These are phyloP conservation scores for Trichophyton verrucosum DNA, from an alignment of 2,329 filamentous ascomycete species.

Conservation along the genomic window DNA sequence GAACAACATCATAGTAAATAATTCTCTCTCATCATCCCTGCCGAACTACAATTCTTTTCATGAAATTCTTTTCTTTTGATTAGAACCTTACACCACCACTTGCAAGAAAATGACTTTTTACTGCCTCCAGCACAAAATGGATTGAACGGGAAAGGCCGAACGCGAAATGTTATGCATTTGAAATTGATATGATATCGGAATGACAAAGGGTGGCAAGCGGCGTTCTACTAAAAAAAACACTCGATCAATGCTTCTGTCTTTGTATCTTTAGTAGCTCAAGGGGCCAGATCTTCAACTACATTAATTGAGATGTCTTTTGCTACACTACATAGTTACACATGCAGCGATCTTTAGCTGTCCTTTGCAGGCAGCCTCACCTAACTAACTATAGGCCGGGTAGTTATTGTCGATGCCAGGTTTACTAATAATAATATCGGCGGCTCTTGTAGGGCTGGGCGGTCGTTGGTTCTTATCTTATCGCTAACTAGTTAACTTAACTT, in stretches of 20 bases:
- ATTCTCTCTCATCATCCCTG: neutral
- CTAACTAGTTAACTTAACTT: too few relatives aligned
- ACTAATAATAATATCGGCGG: neutral
- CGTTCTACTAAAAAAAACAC: neutral
- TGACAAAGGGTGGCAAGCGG: neutral
- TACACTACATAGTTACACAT: neutral
- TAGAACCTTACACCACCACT: neutral
- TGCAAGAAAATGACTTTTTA: neutral
- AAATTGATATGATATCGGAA: conserved; percentile 1
- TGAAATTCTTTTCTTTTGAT: neutral
- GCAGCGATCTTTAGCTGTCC: neutral
- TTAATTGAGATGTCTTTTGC: neutral
- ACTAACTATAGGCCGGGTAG: neutral
- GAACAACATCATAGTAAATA: neutral
- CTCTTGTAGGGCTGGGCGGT: neutral
- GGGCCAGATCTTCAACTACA: neutral
- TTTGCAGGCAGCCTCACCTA: neutral
- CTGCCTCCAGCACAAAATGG: neutral
- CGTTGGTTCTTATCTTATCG: too few relatives aligned
- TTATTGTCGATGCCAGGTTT: neutral
- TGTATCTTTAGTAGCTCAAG: neutral
- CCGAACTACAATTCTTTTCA: neutral
- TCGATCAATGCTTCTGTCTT: neutral
- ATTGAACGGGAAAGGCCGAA: neutral
- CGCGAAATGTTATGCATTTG: conserved; percentile 1